Base-by-base conservation (phyloP, 2,329 filamentous ascomycete genomes). In the Alternaria infectoria region DNA sequence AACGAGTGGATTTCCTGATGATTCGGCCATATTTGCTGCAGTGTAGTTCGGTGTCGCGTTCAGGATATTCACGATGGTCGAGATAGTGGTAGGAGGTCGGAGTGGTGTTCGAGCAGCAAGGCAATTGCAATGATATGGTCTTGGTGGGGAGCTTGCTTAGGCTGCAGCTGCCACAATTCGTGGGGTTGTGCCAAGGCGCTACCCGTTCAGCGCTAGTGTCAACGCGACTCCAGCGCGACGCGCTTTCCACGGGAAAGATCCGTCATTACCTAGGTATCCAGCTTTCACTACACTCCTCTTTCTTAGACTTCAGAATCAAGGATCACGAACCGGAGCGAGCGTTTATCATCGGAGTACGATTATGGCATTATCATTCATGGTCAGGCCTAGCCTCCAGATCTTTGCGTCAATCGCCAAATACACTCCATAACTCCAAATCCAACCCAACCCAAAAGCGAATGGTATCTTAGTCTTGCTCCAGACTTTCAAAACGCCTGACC, bases 1-100 rank as follows among this genome's bases (percentile, higher is more conserved):
- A 50, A 85, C 69, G 23, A 85, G 81, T 23, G 81, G 80, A 59
- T 84, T 84, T 11, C 64, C 58, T 28, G 73, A 63, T n/a, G 68
- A 64, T 21, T 70, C 74, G 45, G 76, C 77, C 81, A 82, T 82
- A 17, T 55, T 77, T 64, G 62, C 21, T 32, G 19, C 6, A 45
- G 15, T 13, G 2, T 44, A 9, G 3, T 36, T 17, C 11, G 3
- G 11, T 15, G 28, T n/a, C 25, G 28, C 13, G 17, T 21, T 2
- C 5, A 4, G 7, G 11, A 11, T 0, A 5, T 44, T 44, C 15
- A 8, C 9, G 13, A 36, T 36, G 23, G 19, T 52, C 19, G 19
- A 52, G 11, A 30, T 23, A 6, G 50, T 30, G 47, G 26, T 54
- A 32, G 43, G 12, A 32, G 19, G 45, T n/a, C 10, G 21, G 25